Evolutionary conservation across 805 yeast genomes (phyloP).

Genomic region (Suhomyces pyralidae): DNA sequence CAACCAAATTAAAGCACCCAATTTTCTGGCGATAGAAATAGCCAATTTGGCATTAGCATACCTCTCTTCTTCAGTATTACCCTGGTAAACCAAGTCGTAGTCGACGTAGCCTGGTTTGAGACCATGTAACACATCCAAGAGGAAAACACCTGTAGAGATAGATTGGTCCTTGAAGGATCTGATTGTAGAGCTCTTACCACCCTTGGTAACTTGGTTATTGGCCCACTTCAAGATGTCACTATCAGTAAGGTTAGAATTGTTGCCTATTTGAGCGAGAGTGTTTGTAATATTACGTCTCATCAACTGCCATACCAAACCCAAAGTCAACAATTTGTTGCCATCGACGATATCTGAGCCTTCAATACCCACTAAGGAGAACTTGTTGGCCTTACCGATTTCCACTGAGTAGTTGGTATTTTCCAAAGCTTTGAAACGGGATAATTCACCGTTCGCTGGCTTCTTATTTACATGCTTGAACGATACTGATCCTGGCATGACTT

Average conservation of each 20-base stretch:
- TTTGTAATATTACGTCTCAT: conserved; percentile 93
- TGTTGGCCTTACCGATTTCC: conserved; percentile 87
- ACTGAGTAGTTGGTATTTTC: conserved; percentile 99
- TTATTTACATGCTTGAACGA: conserved; percentile 77
- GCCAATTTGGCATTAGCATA: conserved; percentile 96
- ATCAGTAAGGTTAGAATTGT: conserved; percentile 58
- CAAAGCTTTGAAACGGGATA: conserved; percentile 88
- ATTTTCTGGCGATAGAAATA: conserved; percentile 94
- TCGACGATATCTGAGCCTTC: conserved; percentile 97
- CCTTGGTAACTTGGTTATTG: conserved; percentile 76
- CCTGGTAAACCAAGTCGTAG: conserved; percentile 83
- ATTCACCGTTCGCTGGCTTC: conserved; percentile 74
- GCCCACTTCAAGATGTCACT: conserved; percentile 93
- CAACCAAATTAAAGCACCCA: conserved; percentile 97
- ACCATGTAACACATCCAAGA: conserved; percentile 88
- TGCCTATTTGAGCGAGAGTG: conserved; percentile 73
- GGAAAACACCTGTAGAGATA: conserved; percentile 72
- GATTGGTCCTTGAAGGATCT: conserved; percentile 86
- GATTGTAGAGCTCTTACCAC: conserved; percentile 70
- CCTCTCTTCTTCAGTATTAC: conserved; percentile 76
- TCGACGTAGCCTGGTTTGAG: conserved; percentile 97
- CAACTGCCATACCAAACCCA: conserved; percentile 96
- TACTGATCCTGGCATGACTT: conserved; percentile 92
- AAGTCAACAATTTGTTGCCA: conserved; percentile 82
- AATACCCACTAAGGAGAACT: conserved; percentile 93